These are phyloP conservation scores for Abelmoschus esculentus DNA, from an alignment of 345 rosid genomes.

Conservation along the genomic window DNA sequence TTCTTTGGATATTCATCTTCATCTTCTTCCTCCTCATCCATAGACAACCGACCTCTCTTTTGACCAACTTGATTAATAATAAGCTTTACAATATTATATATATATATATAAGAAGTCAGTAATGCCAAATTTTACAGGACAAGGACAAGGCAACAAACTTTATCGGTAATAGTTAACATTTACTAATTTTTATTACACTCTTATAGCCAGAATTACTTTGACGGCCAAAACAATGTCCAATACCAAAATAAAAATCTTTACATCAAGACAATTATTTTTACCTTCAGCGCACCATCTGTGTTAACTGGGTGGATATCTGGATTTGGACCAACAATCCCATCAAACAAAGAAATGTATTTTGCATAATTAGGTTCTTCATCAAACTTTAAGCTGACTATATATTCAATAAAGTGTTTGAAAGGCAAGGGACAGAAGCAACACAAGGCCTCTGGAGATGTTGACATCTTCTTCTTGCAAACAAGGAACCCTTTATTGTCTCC, in stretches of 20 bases:
- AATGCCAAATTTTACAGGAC: neutral
- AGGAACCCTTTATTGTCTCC: slow-evolving; percentile 71
- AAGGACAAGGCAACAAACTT: neutral
- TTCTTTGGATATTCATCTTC: slow-evolving; percentile 49
- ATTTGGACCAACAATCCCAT: slow-evolving; percentile 50
- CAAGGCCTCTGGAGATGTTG: slow-evolving; percentile 46
- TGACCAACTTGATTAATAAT: slow-evolving; percentile 56
- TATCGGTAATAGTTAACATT: neutral
- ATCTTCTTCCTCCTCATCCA: slow-evolving; percentile 39
- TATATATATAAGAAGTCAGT: neutral
- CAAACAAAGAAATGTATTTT: slow-evolving; percentile 53
- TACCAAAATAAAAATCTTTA: neutral
- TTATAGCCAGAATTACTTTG: neutral
- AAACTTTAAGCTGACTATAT: slow-evolving; percentile 62
- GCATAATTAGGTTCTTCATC: slow-evolving; percentile 65
- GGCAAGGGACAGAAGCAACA: slow-evolving; percentile 60
- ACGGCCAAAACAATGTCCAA: neutral
- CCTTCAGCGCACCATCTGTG: slow-evolving; percentile 71
- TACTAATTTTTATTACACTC: neutral
- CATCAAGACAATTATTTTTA: slow-evolving; percentile 13
- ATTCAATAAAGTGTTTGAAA: slow-evolving; percentile 54
- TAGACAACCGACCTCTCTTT: slow-evolving; percentile 48
- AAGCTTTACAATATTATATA: slow-evolving; percentile 36
- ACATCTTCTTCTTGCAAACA: slow-evolving; percentile 78
- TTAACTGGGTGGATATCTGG: slow-evolving; percentile 49